phyloP scores from a whole-genome alignment of 129 eudicot species.

The Gnaphalium uliginosum region DNA sequence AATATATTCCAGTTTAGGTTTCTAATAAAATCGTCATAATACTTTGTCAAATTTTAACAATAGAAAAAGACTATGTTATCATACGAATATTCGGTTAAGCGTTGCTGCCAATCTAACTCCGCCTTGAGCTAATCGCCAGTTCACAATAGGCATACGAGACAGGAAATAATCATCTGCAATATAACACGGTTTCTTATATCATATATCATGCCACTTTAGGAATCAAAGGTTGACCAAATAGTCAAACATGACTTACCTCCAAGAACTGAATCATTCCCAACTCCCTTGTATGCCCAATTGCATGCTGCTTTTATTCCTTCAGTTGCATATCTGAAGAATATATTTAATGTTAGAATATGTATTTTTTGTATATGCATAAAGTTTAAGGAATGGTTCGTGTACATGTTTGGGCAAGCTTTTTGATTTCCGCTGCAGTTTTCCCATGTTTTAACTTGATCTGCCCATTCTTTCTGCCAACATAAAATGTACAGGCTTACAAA shows the following conservation, averaged over 20 bases:
- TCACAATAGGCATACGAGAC: slow-evolving; percentile 69
- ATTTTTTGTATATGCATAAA: neutral
- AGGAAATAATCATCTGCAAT: slow-evolving; percentile 75
- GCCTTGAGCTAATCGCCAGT: slow-evolving; percentile 79
- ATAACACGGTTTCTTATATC: neutral
- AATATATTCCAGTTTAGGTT: neutral
- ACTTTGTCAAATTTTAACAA: slow-evolving; percentile 1
- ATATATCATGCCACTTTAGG: neutral
- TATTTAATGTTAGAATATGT: neutral
- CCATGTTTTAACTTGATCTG: slow-evolving; percentile 64
- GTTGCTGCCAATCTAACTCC: slow-evolving; percentile 89
- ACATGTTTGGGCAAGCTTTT: slow-evolving; percentile 76
- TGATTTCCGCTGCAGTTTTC: slow-evolving; percentile 55
- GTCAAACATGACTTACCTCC: slow-evolving; percentile 44
- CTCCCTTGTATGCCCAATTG: slow-evolving; percentile 87
- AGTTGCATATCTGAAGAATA: slow-evolving; percentile 71
- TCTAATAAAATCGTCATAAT: neutral
- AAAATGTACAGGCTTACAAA: neutral
- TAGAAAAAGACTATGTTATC: slow-evolving; percentile 18
- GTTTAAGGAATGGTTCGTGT: slow-evolving; percentile 20
- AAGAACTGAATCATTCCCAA: slow-evolving; percentile 59
- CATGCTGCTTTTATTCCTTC: slow-evolving; percentile 95
- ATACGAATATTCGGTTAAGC: slow-evolving; percentile 69
- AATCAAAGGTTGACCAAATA: slow-evolving; percentile 5
- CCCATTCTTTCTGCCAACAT: slow-evolving; percentile 62